Percentiles rank a stretch among this genome's conserved stretches.
These are phyloP conservation scores for Diaporthe aspalathi DNA, from an alignment of 2,329 filamentous ascomycete species.

Conservation along the genomic window DNA sequence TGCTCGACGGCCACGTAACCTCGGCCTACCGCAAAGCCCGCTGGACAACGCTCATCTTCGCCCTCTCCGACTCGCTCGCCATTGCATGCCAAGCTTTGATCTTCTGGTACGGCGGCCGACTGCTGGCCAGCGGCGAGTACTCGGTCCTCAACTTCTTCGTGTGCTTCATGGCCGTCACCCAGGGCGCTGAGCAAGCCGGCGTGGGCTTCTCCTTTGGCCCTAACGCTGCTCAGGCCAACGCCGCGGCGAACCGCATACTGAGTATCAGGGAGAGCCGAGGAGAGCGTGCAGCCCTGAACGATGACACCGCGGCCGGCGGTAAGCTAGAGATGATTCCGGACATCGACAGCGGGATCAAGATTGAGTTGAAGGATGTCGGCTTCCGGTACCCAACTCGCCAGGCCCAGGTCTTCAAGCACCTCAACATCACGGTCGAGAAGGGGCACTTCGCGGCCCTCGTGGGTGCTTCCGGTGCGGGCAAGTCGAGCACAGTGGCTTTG, in stretches of 20 bases:
- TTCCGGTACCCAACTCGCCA: conserved; percentile 72
- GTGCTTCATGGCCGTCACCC: conserved; percentile 74
- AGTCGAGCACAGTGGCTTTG: conserved; percentile 76
- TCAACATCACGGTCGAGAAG: conserved; percentile 73
- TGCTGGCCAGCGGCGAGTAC: conserved; percentile 65
- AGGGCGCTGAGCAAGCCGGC: conserved; percentile 75
- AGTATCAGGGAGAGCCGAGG: conserved; percentile 55
- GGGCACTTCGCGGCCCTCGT: conserved; percentile 79
- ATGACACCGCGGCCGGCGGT: conserved; percentile 41
- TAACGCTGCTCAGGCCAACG: conserved; percentile 70
- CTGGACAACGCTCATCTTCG: conserved; percentile 73
- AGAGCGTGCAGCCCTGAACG: neutral
- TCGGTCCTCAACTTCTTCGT: conserved; percentile 61
- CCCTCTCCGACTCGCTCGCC: conserved; percentile 74
- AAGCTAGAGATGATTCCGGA: conserved; percentile 54
- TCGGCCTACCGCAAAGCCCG: conserved; percentile 71
- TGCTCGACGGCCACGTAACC: conserved; percentile 69
- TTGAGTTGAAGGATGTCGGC: conserved; percentile 67
- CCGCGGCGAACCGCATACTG: conserved; percentile 70
- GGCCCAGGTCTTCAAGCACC: conserved; percentile 66
- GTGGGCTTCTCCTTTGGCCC: conserved; percentile 76
- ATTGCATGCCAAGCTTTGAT: conserved; percentile 72
- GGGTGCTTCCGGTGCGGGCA: conserved; percentile 77
- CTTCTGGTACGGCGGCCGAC: conserved; percentile 74
- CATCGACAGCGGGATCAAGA: conserved; percentile 61